Base-by-base conservation (phyloP, 129 eudicot genomes). In the Gnaphalium uliginosum region DNA sequence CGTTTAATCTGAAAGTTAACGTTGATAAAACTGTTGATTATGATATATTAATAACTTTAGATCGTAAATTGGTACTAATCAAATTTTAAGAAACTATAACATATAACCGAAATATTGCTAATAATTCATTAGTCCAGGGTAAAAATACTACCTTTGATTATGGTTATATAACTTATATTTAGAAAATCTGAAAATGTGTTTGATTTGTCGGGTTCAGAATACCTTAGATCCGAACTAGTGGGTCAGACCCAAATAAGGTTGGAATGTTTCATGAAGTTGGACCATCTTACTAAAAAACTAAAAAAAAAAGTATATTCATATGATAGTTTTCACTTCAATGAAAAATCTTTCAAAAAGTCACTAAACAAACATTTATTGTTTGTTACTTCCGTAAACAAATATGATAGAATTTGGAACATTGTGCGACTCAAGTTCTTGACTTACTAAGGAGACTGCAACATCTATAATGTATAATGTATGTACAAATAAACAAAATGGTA, bases 211-310 rank as follows among this genome's bases (percentile, higher is more conserved):
- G 53, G 19, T 3, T 4, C 0, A 39, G 14, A 0, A 21, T 29
- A 13, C 41, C 56, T 77, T 30, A 70, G 82, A 78, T 78, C 82
- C 77, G 82, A 72, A 72, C 24, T 35, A 72, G 73, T 64, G 78
- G 76, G 78, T 64, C 72, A 59, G 24, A 22, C 69, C 62, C 32
- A 29, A 72, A 58, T 72, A 33, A 51, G 22, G 26, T n/a, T 56
- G 68, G 78, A 46, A 79, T 65, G 74, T 56, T 53, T 79, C 64
- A 51, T 33, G 32, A 53, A 65, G 18, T 70, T 64, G 8, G 76
- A 78, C 50, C 39, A 46, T 23, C 62, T 59, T 43, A n/a, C n/a
- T n/a, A n/a, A n/a, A n/a, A n/a, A n/a, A n/a, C n/a, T n/a, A n/a
- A n/a, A n/a, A n/a, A n/a, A n/a, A n/a, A n/a, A n/a, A n/a, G n/a